A percentile compares a stretch with the other conserved stretches of the same genome.
phyloP scores from a whole-genome alignment of 2,329 filamentous ascomycete species.

The Penicillium sumatraense region DNA sequence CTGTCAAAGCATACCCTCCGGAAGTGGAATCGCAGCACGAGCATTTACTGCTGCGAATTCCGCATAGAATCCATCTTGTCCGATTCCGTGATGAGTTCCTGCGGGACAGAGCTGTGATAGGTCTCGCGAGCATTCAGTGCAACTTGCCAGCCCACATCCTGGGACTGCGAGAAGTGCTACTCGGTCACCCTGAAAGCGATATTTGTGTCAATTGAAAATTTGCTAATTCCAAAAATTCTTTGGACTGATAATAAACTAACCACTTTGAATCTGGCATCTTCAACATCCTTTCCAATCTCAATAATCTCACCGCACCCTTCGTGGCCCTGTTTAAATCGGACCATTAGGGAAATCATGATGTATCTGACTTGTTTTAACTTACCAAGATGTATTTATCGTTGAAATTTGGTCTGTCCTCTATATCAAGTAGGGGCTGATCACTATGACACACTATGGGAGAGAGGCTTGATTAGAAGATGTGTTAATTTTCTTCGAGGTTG shows the following conservation, averaged over 20 bases:
- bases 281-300: neutral
- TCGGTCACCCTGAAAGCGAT: neutral
- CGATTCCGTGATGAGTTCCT: constrained; percentile 49
- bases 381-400: neutral
- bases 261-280: neutral
- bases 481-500: neutral
- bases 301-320: constrained; percentile 1
- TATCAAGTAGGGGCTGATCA: neutral
- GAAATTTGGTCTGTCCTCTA: neutral
- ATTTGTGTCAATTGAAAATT: neutral
- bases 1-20: constrained; percentile 12
- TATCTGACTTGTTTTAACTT: neutral
- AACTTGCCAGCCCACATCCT: constrained; percentile 36
- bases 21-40: constrained; percentile 27
- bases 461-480: neutral
- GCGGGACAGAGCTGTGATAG: constrained; percentile 34
- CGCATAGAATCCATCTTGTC: constrained; percentile 51
- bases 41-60: constrained; percentile 40
- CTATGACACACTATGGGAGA: neutral
- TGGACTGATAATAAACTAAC: neutral
- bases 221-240: neutral
- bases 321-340: neutral
- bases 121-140: constrained; percentile 47
- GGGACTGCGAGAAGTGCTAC: constrained; percentile 1
- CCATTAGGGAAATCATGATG: neutral